Percentiles rank a stretch among this genome's conserved stretches.
phyloP scores from a whole-genome alignment of 2,329 filamentous ascomycete genomes.

The Nannizzia gypsea region DNA sequence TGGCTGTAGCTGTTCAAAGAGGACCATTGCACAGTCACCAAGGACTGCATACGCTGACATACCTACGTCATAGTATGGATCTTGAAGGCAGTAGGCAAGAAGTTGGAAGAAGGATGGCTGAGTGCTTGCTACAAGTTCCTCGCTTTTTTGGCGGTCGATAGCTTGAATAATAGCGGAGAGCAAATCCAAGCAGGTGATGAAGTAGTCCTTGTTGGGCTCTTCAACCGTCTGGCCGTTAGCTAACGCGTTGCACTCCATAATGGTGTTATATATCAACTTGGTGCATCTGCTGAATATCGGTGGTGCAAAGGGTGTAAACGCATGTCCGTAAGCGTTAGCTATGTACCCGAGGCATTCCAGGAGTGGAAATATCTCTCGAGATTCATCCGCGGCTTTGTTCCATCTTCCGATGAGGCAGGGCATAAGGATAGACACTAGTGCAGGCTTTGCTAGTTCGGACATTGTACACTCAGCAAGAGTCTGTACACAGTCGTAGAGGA shows the following conservation, averaged over 20 bases:
- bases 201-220: conserved; percentile 86
- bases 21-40: conserved; percentile 86
- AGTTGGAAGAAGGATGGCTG: conserved; percentile 83
- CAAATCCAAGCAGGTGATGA: conserved; percentile 88
- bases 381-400: conserved; percentile 75
- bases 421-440: conserved; percentile 80
- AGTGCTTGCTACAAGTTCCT: conserved; percentile 62
- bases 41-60: conserved; percentile 93
- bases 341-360: conserved; percentile 96
- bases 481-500: conserved; percentile 96
- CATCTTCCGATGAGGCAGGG: conserved; percentile 81
- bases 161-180: conserved; percentile 89
- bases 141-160: conserved; percentile 59
- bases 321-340: conserved; percentile 67
- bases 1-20: conserved; percentile 68
- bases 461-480: conserved; percentile 89
- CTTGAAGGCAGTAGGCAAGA: conserved; percentile 82
- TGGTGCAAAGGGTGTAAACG: conserved; percentile 72
- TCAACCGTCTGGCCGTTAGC: conserved; percentile 58
- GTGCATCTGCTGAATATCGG: conserved; percentile 82
- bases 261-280: conserved; percentile 80
- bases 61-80: conserved; percentile 78
- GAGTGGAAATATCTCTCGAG: conserved; percentile 83
- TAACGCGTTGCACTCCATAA: conserved; percentile 66
- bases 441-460: conserved; percentile 62